These are phyloP conservation scores for Quercus phellos DNA, from an alignment of 331 rosid species.

Conservation along the genomic window DNA sequence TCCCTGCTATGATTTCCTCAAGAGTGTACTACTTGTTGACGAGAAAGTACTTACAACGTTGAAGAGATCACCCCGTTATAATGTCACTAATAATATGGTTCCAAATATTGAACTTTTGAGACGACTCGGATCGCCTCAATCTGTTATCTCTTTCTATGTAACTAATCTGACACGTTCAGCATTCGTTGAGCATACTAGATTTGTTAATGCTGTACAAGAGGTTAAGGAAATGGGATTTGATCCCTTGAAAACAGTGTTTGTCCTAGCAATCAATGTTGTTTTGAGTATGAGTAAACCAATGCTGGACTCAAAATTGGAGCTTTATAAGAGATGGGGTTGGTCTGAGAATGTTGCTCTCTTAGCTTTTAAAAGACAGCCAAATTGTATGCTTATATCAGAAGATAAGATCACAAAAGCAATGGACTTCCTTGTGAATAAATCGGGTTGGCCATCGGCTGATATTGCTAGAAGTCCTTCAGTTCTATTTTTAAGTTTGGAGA, in stretches of 20 bases:
- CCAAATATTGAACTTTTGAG: not conserved
- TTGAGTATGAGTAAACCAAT: not conserved
- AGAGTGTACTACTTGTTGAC: not conserved
- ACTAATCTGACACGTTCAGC: not conserved
- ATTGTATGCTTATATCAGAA: not conserved
- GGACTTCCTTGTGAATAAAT: too few relatives aligned
- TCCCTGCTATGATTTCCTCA: not conserved
- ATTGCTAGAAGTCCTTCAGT: too few relatives aligned
- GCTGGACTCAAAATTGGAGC: not conserved
- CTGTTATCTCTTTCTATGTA: not conserved
- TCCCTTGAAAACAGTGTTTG: not conserved
- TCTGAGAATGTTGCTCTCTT: not conserved
- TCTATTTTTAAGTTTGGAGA: constrained; percentile 8
- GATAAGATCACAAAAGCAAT: not conserved
- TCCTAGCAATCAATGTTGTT: not conserved
- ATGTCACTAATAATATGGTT: not conserved
- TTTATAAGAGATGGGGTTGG: not conserved
- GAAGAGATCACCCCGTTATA: not conserved
- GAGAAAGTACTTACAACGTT: not conserved
- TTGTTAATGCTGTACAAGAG: not conserved
- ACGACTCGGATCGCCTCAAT: not conserved
- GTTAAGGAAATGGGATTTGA: not conserved
- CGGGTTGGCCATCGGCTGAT: too few relatives aligned
- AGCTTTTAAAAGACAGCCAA: not conserved
- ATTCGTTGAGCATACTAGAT: not conserved